Base-by-base conservation (phyloP, 495 filamentous ascomycete species). In the Hypoxylon intermedium region DNA sequence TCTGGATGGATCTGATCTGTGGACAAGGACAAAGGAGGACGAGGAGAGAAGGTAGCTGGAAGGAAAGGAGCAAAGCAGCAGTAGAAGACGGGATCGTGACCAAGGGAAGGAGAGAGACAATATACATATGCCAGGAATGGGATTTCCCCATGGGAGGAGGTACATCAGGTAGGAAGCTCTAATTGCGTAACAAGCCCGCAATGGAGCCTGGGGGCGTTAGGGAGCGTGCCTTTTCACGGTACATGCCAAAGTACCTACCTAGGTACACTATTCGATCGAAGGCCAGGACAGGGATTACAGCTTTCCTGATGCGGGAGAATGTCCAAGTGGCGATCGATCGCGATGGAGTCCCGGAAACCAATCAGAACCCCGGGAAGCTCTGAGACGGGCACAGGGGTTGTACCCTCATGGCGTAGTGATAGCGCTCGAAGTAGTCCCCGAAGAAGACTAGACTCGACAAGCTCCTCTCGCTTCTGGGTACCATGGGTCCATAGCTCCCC, bases 221-320 rank as follows among this genome's bases (percentile, higher is more conserved):
- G 5, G 9, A 30, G 26, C 26, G 9, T 30, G 26, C 26, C 26
- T 30, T 30, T 4, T 30, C 31, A 34, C 5, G 6, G 9, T 34
- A 34, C 31, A 9, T 34, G 12, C 26, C 26, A 5, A 9, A 4
- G 5, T 30, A n/a, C 12, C 31, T 12, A 34, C 9, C 6, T 34
- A 34, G 31, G 31, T 12, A 30, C 50, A 18, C 51, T 16, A 23
- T 64, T 55, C 61, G 49, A 65, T 65, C 40, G 18, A 59, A 50
- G 12, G 28, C 13, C 12, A 43, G 31, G 48, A 53, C 60, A 49
- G 30, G 60, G 60, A 64, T 63, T 6, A 36, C 2, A 48, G 43
- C 38, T 54, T 65, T 48, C 62, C 62, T 65, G 55, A 65, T 65
- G 62, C 62, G 62, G 62, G 62, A 65, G 62, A 65, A 60, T 53